phyloP scores from a whole-genome alignment of 306 rosid genomes.

The Alnus glutinosa region DNA sequence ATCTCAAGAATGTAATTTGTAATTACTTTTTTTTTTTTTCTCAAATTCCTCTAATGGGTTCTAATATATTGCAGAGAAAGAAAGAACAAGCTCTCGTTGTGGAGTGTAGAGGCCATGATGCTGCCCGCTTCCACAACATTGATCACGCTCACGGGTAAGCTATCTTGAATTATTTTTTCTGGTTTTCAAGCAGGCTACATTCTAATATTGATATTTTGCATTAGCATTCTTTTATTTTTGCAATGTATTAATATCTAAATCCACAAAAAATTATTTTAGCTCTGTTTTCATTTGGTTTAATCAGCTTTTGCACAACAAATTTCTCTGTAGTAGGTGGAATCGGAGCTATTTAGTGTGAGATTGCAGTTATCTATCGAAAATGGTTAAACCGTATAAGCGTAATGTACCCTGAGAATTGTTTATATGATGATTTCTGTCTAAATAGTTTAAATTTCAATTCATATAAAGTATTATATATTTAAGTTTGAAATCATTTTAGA shows the following conservation, averaged over 20 bases:
- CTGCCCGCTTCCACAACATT: constrained; percentile 69
- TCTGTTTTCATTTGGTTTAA: not conserved
- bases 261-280: not conserved
- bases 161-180: constrained; percentile 20
- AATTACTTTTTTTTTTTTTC: not conserved
- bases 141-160: constrained; percentile 90
- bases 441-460: not conserved
- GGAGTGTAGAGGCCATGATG: constrained; percentile 95
- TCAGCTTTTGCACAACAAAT: not conserved
- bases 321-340: not conserved
- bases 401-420: not conserved
- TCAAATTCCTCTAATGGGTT: constrained; percentile 23
- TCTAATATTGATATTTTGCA: not conserved
- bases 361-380: not conserved
- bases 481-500: not conserved
- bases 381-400: not conserved
- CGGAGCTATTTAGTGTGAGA: not conserved
- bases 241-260: not conserved
- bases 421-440: not conserved
- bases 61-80: constrained; percentile 48
- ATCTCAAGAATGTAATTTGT: not conserved
- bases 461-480: not conserved
- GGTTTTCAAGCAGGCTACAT: constrained; percentile 5
- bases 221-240: not conserved
- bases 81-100: constrained; percentile 67